phyloP scores from a whole-genome alignment of 768 basidiomycete genomes.

The Vararia minispora region DNA sequence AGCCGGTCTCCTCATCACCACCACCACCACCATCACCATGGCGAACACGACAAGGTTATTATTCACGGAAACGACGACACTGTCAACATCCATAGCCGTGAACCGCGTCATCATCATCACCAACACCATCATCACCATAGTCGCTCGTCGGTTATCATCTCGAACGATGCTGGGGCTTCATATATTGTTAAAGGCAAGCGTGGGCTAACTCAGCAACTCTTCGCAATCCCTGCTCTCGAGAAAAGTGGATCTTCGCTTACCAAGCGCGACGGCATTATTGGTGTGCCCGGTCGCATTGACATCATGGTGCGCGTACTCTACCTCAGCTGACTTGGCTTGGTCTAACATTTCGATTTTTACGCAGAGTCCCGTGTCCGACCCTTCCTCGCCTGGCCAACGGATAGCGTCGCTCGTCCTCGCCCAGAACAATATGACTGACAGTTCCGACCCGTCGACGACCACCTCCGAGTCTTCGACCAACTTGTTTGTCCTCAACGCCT shows the following conservation, averaged over 20 bases:
- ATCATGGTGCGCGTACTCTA: constrained; percentile 31
- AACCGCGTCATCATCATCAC: constrained; percentile 2
- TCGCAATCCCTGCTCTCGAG: not conserved
- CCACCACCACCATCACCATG: constrained; percentile 5
- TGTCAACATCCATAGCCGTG: constrained; percentile 11
- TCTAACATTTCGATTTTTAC: not conserved
- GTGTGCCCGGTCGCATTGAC: constrained; percentile 32
- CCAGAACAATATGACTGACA: constrained; percentile 12
- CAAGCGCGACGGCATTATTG: constrained; percentile 9
- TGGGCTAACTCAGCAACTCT: constrained; percentile 9
- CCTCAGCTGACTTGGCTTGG: constrained; percentile 5
- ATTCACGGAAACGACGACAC: constrained; percentile 16
- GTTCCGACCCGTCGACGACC: constrained; percentile 5
- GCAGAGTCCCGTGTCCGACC: constrained; percentile 25
- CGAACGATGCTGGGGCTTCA: constrained; percentile 11
- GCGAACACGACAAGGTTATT: constrained; percentile 14
- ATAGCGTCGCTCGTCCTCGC: constrained; percentile 32
- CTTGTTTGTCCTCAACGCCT: constrained; percentile 22
- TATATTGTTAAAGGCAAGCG: constrained; percentile 12
- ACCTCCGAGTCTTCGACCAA: not conserved
- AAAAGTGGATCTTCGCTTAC: no score
- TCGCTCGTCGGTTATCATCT: constrained; percentile 9
- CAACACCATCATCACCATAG: constrained; percentile 1
- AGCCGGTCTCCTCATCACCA: constrained; percentile 7
- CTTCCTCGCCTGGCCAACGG: constrained; percentile 22